A percentile compares a stretch with the other conserved stretches of the same genome.
phyloP scores from a whole-genome alignment of 1,139 yeast species.

The Blastobotrys indianensis region DNA sequence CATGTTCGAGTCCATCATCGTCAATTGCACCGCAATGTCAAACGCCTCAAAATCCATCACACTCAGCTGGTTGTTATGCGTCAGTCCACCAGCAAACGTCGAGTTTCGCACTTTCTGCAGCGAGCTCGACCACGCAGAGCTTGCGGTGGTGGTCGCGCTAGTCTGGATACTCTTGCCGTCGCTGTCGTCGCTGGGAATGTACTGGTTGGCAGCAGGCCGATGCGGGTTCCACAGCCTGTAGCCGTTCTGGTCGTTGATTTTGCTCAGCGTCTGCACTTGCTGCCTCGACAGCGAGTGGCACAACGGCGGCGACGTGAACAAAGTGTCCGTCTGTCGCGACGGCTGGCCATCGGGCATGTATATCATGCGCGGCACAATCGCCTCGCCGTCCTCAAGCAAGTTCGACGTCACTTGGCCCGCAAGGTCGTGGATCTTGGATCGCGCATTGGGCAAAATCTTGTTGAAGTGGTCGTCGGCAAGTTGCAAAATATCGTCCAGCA shows the following conservation, averaged over 20 bases:
- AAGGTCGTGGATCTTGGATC: slow-evolving; percentile 24
- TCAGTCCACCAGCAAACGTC: slow-evolving; percentile 7
- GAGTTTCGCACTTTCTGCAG: slow-evolving; percentile 18
- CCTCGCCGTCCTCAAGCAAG: slow-evolving; percentile 23
- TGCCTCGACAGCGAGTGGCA: slow-evolving; percentile 14
- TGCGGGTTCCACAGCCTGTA: slow-evolving; percentile 13
- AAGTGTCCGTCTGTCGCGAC: slow-evolving; percentile 9
- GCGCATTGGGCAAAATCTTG: slow-evolving; percentile 22
- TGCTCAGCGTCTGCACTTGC: slow-evolving; percentile 16
- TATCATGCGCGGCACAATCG: slow-evolving; percentile 24
- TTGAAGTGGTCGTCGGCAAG: slow-evolving; percentile 56
- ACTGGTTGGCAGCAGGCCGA: slow-evolving; percentile 7
- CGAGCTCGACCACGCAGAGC: slow-evolving; percentile 18
- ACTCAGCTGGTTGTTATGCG: slow-evolving; percentile 19
- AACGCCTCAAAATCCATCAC: slow-evolving; percentile 66
- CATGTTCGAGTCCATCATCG: slow-evolving; percentile 69
- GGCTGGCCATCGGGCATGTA: slow-evolving; percentile 18
- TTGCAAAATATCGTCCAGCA: slow-evolving; percentile 63
- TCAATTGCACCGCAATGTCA: slow-evolving; percentile 80
- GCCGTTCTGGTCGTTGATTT: slow-evolving; percentile 18
- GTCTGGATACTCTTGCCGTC: slow-evolving; percentile 9
- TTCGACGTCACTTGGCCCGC: slow-evolving; percentile 22
- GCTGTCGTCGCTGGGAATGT: background rate
- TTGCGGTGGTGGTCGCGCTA: slow-evolving; percentile 8
- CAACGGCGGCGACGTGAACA: slow-evolving; percentile 7